These are phyloP conservation scores for Endothia cerciana DNA, from an alignment of 2,329 filamentous ascomycete species.

Conservation along the genomic window DNA sequence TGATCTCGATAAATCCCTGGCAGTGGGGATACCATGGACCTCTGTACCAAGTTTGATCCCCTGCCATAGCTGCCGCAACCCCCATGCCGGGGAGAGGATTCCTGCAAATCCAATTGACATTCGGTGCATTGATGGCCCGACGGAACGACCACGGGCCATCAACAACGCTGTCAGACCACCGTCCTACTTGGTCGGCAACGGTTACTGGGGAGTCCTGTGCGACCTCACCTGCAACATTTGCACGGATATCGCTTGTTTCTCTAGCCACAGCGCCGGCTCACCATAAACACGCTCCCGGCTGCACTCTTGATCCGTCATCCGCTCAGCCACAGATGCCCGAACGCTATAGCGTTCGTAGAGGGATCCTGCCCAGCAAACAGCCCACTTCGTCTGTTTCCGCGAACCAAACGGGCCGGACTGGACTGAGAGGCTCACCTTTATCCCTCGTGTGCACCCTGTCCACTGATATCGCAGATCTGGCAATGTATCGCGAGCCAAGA, in stretches of 20 bases:
- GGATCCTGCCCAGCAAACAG: not conserved
- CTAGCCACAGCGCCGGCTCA: not conserved
- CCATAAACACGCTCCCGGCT: not conserved
- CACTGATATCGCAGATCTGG: not conserved
- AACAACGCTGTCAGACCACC: not conserved
- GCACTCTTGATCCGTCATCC: slow-evolving; percentile 3
- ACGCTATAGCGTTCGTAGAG: not conserved
- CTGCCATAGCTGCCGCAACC: not conserved
- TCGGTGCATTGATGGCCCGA: not conserved
- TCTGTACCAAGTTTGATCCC: not conserved
- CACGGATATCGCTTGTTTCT: not conserved
- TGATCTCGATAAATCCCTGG: slow-evolving; percentile 9
- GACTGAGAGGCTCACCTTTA: not conserved
- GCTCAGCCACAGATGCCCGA: not conserved
- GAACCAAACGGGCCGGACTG: not conserved
- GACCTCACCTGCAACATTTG: not conserved
- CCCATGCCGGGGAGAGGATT: not conserved
- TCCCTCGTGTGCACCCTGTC: too few species aligned
- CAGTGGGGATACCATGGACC: not conserved
- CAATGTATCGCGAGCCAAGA: not conserved
- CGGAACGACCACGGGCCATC: not conserved
- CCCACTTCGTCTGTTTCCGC: not conserved
- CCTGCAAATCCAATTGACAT: not conserved
- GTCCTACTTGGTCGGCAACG: not conserved
- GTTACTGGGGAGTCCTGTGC: too few species aligned